Evolutionary conservation across 2,329 filamentous ascomycete species (phyloP), one percentile per base, ranked within the genome.

Genomic region (Metarhizium guizhouense): DNA sequence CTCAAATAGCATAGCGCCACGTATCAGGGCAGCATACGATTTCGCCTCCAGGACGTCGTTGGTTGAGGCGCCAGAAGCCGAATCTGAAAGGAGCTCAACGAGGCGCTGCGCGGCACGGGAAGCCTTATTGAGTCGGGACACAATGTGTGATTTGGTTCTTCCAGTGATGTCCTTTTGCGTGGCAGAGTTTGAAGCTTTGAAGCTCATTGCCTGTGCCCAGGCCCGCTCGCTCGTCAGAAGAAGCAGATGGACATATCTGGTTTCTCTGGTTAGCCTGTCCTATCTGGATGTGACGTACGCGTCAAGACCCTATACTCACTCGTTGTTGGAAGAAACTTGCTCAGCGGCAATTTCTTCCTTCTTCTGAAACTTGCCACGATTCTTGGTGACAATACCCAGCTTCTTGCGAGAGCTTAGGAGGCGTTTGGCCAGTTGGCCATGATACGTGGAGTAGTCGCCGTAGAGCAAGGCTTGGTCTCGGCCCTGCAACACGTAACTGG

Each of bases 181-280:
- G 63, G 88, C 81, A 43, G 88, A 83, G 68, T 95, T 90, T 20
- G 83, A 77, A 4, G 90, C 82, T 72, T 95, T 96, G 80, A 96
- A 90, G 68, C 88, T 85, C 91, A 97, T 95, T 56, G 92, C 93
- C 70, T 96, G 87, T 42, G 94, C 93, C 90, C 91, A 97, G 53
- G 92, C 90, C 60, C 94, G 83, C 75, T 99, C 94, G 58, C 92
- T 85, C 43, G 85, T 88, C 65, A 96, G 83, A 56, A 99, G 79
- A 36, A 93, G 78, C n/a, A 96, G 78, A 62, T 87, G 80, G 51
- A 86, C 82, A 72, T 85, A 89, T 71, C 90, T 95, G 63, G 32
- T 3, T 13, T 29, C 10, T 3, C 7, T 16, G 29, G 54, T 56
- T 45, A 58, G 36, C 29, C 30, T 32, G 6, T 25, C 30, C 30